phyloP scores from a whole-genome alignment of 2,329 filamentous ascomycete species.

The Alternaria conjuncta region DNA sequence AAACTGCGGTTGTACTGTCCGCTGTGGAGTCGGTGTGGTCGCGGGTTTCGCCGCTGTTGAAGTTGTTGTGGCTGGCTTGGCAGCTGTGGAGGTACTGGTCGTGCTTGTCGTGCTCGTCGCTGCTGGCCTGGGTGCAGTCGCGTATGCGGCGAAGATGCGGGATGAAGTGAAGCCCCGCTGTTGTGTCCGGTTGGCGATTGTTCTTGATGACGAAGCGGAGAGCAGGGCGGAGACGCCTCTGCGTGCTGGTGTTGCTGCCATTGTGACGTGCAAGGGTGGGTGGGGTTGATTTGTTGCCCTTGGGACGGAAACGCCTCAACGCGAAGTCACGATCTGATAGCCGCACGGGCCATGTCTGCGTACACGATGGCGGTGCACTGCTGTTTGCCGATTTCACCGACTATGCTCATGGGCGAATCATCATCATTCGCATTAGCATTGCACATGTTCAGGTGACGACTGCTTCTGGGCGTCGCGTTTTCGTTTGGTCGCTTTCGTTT shows the following conservation, averaged over 20 bases:
- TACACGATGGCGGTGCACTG: background rate
- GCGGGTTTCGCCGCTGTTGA: slow-evolving; percentile 18
- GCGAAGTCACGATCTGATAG: slow-evolving; percentile 21
- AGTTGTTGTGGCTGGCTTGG: slow-evolving; percentile 19
- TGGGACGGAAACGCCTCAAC: slow-evolving; percentile 7
- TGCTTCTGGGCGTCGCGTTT: background rate
- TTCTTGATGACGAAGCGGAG: slow-evolving; percentile 21
- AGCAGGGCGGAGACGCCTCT: slow-evolving; percentile 28
- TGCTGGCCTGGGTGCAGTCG: slow-evolving; percentile 26
- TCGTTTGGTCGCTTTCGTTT: too few species aligned
- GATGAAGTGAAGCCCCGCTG: slow-evolving; percentile 32
- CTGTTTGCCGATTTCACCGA: background rate
- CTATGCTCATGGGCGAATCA: background rate
- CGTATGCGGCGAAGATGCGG: slow-evolving; percentile 31
- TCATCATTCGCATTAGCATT: background rate
- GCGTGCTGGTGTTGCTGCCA: slow-evolving; percentile 30
- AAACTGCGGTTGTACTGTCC: slow-evolving; percentile 37
- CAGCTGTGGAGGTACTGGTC: slow-evolving; percentile 12
- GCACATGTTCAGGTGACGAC: background rate
- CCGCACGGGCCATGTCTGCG: slow-evolving; percentile 5
- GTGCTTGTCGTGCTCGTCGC: slow-evolving; percentile 18
- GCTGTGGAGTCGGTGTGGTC: slow-evolving; percentile 24
- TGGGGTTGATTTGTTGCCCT: background rate
- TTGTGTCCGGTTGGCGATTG: slow-evolving; percentile 19
- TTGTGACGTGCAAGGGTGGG: slow-evolving; percentile 5